These are phyloP conservation scores for Fusarium sp. DNA, from an alignment of 2,329 filamentous ascomycete genomes.

Conservation along the genomic window DNA sequence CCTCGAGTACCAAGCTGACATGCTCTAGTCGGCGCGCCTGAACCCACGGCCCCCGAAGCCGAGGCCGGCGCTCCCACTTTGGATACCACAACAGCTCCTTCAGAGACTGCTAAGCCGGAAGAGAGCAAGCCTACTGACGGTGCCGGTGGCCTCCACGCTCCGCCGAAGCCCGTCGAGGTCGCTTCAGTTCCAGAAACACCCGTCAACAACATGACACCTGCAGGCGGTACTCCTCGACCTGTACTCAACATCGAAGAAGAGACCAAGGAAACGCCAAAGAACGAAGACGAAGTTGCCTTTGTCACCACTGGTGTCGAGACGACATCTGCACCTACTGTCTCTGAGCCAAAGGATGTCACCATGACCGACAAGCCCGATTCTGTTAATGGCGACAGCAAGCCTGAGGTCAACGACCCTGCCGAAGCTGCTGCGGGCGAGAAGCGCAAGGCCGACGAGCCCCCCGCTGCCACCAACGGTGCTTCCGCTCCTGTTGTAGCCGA, in stretches of 20 bases:
- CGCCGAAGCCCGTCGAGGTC: conserved; percentile 53
- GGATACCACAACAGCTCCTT: conserved; percentile 41
- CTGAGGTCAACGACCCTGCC: conserved; percentile 29
- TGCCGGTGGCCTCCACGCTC: conserved; percentile 29
- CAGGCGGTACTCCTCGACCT: conserved; percentile 52
- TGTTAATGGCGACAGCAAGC: conserved; percentile 38
- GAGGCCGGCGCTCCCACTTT: conserved; percentile 46
- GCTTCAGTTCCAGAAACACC: conserved; percentile 54
- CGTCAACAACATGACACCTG: conserved; percentile 51
- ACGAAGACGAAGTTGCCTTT: conserved; percentile 43
- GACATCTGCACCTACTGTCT: conserved; percentile 35
- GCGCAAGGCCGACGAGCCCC: conserved; percentile 56
- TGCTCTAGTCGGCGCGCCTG: conserved; percentile 48
- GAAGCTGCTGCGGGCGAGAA: conserved; percentile 49
- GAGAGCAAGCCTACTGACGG: conserved; percentile 36
- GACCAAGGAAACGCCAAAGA: conserved; percentile 43
- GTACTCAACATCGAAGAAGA: conserved; percentile 52
- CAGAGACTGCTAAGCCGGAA: conserved; percentile 40
- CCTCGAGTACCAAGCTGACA: conserved; percentile 28
- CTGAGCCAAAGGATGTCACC: conserved; percentile 37
- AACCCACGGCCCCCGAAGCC: conserved; percentile 46
- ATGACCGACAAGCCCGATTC: conserved; percentile 29
- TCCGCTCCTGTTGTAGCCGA: conserved; percentile 26
- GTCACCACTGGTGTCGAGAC: conserved; percentile 46
- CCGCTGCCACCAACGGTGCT: conserved; percentile 38